These are phyloP conservation scores for Phytophthora kernoviae DNA, from an alignment of 352 stramenopile genomes.

Conservation along the genomic window DNA sequence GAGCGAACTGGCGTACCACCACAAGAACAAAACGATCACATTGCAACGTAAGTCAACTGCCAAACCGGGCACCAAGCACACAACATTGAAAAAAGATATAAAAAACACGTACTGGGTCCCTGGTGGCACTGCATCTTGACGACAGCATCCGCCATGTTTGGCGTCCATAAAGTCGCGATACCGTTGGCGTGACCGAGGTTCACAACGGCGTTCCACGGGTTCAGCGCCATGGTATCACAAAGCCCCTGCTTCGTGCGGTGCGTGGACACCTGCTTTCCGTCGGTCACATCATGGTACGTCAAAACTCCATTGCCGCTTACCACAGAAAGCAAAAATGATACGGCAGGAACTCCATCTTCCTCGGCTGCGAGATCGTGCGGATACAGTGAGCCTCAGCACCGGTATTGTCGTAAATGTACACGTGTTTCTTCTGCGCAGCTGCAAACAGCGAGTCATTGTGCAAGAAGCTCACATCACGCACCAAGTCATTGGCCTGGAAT, in stretches of 20 bases:
- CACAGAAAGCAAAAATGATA: constrained; percentile 99
- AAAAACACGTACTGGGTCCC: constrained; percentile 86
- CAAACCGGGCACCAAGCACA: not conserved
- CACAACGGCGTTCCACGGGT: constrained; percentile 97
- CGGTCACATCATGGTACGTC: constrained; percentile 97
- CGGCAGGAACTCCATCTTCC: constrained; percentile 96
- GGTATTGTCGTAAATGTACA: constrained; percentile 98
- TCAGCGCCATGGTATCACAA: constrained; percentile 93
- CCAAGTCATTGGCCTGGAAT: constrained; percentile 94
- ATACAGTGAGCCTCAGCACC: constrained; percentile 98
- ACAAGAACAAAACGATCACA: constrained; percentile 10
- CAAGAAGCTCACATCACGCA: constrained; percentile 96
- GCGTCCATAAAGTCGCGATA: constrained; percentile 98
- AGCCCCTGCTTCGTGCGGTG: constrained; percentile 94
- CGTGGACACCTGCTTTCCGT: constrained; percentile 91
- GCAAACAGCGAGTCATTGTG: constrained; percentile 98
- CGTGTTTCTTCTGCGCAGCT: constrained; percentile 97
- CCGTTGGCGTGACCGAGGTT: constrained; percentile 97
- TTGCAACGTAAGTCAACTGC: constrained; percentile 5
- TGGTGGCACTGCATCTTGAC: constrained; percentile 98
- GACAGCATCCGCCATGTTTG: constrained; percentile 92
- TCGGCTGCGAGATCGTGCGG: constrained; percentile 90
- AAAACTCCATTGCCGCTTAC: constrained; percentile 91
- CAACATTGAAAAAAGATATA: not conserved
- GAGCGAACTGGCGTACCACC: constrained; percentile 59